phyloP scores from a whole-genome alignment of 805 yeast genomes.

The Saturnispora sekii region DNA sequence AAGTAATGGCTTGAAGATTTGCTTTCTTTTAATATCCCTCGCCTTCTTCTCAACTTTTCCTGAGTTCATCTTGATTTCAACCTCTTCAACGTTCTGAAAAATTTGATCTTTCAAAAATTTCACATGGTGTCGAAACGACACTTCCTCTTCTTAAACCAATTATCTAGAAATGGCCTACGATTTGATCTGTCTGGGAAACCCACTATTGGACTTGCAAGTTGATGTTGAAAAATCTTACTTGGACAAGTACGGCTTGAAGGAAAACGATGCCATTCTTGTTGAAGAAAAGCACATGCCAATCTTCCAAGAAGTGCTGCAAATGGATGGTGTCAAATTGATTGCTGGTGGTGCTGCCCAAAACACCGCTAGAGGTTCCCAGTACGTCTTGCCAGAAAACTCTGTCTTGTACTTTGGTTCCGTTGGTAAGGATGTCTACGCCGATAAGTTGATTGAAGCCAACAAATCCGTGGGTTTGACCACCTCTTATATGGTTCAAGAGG shows the following conservation, averaged over 20 bases:
- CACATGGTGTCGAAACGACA: conserved; percentile 4
- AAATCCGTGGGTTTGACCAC: conserved; percentile 80
- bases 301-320: conserved; percentile 63
- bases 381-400: conserved; percentile 66
- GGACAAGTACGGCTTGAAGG: conserved; percentile 73
- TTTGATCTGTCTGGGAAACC: conserved; percentile 85
- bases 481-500: conserved; percentile 70
- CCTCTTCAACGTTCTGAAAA: neutral
- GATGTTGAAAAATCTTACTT: conserved; percentile 60
- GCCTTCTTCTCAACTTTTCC: conserved; percentile 23
- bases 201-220: conserved; percentile 75
- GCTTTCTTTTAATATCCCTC: conserved; percentile 39
- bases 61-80: neutral
- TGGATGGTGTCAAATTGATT: conserved; percentile 53
- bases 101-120: neutral
- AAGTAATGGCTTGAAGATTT: conserved; percentile 54
- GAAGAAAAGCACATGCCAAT: conserved; percentile 82
- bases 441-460: conserved; percentile 74
- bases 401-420: conserved; percentile 95
- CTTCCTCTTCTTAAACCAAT: neutral
- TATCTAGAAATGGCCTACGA: conserved; percentile 44
- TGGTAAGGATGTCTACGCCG: conserved; percentile 84
- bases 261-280: conserved; percentile 83
- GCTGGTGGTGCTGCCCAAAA: conserved; percentile 99
- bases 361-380: conserved; percentile 97